These are phyloP conservation scores for Cymbidium sinense DNA, from an alignment of 106 monocot genomes.

Conservation along the genomic window DNA sequence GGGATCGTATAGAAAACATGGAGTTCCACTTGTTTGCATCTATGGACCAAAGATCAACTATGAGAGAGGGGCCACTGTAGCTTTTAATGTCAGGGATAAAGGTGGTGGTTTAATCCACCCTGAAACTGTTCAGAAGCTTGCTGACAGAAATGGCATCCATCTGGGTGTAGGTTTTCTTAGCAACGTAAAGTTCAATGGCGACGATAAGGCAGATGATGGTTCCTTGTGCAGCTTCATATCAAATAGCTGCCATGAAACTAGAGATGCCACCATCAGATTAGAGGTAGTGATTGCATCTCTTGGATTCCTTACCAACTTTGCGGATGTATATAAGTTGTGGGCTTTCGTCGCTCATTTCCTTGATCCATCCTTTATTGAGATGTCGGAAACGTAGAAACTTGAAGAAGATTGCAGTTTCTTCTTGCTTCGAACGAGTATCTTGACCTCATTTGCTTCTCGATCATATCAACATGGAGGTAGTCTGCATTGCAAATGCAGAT, in stretches of 20 bases:
- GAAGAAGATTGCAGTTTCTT: too few relatives aligned
- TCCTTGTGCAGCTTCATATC: slow-evolving; percentile 32
- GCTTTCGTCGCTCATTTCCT: slow-evolving; percentile 86
- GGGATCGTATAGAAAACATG: slow-evolving; percentile 22
- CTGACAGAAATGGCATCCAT: slow-evolving; percentile 73
- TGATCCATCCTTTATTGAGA: slow-evolving; percentile 44
- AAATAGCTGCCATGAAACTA: slow-evolving; percentile 39
- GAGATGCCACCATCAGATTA: slow-evolving; percentile 40
- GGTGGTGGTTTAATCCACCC: slow-evolving; percentile 49
- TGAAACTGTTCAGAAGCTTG: slow-evolving; percentile 83
- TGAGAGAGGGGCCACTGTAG: slow-evolving; percentile 83
- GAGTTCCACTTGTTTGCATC: slow-evolving; percentile 51
- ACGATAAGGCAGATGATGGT: slow-evolving; percentile 28
- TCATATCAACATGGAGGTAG: too few relatives aligned
- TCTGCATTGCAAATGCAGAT: too few relatives aligned
- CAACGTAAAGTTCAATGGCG: slow-evolving; percentile 51
- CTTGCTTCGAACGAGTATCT: too few relatives aligned
- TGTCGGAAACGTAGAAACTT: neutral
- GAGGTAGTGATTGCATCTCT: slow-evolving; percentile 93
- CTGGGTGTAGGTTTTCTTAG: slow-evolving; percentile 82
- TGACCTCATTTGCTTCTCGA: too few relatives aligned
- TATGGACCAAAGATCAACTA: slow-evolving; percentile 96
- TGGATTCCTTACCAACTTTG: slow-evolving; percentile 95
- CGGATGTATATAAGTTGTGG: slow-evolving; percentile 96
- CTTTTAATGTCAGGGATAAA: slow-evolving; percentile 74